phyloP scores from a whole-genome alignment of 495 filamentous ascomycete species.

The Podospora sp. region DNA sequence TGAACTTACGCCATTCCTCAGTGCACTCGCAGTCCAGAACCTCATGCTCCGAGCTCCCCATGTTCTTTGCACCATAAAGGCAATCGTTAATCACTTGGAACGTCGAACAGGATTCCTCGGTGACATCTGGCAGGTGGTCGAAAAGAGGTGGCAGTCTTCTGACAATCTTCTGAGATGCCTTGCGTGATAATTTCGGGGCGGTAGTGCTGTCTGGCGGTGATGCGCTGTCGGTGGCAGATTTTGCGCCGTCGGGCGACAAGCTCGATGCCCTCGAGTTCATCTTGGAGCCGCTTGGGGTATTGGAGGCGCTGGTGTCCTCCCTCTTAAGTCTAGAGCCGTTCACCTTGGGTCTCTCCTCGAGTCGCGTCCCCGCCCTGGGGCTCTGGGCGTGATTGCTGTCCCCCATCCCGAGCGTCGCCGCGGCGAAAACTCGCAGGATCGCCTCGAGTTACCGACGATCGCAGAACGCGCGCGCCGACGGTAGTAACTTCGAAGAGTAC shows the following conservation, averaged over 20 bases:
- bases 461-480: neutral
- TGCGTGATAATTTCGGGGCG: constrained; percentile 73
- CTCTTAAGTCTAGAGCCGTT: constrained; percentile 39
- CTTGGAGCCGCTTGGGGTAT: constrained; percentile 47
- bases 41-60: constrained; percentile 87
- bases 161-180: constrained; percentile 69
- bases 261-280: constrained; percentile 40
- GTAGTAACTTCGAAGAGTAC: neutral
- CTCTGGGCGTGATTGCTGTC: constrained; percentile 42
- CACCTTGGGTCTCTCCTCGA: constrained; percentile 36
- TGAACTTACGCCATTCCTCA: constrained; percentile 90
- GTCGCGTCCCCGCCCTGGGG: constrained; percentile 34
- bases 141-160: constrained; percentile 65
- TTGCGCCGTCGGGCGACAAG: constrained; percentile 48
- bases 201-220: constrained; percentile 48
- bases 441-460: neutral
- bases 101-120: constrained; percentile 68
- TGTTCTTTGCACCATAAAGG: constrained; percentile 82
- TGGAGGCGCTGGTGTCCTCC: constrained; percentile 39
- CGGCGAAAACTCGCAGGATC: neutral
- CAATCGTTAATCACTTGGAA: constrained; percentile 83
- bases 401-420: constrained; percentile 39
- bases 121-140: constrained; percentile 70
- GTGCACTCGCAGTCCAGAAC: constrained; percentile 93
- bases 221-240: constrained; percentile 44